Conservation (phyloP, 176 grass and related monocot species). For the Oryza glumipatula region DNA sequence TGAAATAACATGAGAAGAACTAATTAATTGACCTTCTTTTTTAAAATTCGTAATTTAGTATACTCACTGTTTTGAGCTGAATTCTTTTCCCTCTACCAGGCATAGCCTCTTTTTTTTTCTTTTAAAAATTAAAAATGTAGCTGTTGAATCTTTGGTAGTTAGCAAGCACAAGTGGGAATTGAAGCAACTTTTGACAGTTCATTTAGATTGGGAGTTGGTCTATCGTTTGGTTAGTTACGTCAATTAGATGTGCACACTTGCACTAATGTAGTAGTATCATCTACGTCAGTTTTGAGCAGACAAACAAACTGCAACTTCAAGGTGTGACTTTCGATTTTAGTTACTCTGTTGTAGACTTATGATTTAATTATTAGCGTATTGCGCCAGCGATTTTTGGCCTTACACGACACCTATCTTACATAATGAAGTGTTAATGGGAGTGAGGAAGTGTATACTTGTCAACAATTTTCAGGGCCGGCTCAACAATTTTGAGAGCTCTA, state of each 20-base stretch:
- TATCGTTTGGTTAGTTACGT: neutral
- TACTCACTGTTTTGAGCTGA: neutral
- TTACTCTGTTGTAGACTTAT: neutral
- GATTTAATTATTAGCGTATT: neutral
- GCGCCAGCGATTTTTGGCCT: too few species aligned
- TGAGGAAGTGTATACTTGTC: too few species aligned
- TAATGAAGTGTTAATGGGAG: too few species aligned
- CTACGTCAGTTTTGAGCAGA: neutral
- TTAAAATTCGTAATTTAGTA: neutral
- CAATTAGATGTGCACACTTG: neutral
- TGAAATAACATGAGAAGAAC: constrained; percentile 36
- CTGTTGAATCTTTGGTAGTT: neutral
- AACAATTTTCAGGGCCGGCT: too few species aligned
- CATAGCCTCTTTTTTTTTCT: too few species aligned
- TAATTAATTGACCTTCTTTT: constrained; percentile 22
- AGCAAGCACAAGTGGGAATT: neutral
- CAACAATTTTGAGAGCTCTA: too few species aligned
- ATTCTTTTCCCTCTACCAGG: neutral
- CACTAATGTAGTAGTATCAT: neutral
- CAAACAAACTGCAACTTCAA: constrained; percentile 4
- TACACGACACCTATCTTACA: too few species aligned
- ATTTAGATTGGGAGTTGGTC: neutral
- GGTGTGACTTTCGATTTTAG: neutral
- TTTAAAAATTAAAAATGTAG: too few species aligned
- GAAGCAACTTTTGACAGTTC: neutral